Conservation (phyloP, 768 basidiomycete genomes). For the Pholiota conissans region DNA sequence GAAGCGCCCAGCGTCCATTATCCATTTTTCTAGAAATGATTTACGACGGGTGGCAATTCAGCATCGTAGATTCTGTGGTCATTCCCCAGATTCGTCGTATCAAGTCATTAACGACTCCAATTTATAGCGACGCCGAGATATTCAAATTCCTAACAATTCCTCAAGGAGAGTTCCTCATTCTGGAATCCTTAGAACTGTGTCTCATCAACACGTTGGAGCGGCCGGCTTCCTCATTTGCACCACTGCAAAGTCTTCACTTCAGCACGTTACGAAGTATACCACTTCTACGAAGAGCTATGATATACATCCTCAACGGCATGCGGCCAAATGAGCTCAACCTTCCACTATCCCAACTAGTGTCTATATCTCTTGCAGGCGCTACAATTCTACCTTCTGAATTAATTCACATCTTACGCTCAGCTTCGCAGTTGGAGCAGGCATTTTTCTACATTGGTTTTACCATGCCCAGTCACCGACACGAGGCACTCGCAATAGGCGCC, state of each 20-base stretch:
- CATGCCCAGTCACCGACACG: background rate
- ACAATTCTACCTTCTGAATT: background rate
- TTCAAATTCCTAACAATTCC: background rate
- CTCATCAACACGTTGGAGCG: background rate
- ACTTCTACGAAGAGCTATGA: background rate
- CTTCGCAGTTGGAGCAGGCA: background rate
- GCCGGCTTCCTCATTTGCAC: background rate
- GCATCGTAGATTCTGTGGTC: background rate
- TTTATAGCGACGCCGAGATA: background rate
- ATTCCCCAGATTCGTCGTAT: background rate
- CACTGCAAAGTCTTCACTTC: background rate
- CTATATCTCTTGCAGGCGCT: background rate
- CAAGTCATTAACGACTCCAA: background rate
- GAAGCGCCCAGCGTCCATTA: background rate
- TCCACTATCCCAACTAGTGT: background rate
- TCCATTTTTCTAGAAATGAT: background rate
- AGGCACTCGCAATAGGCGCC: background rate
- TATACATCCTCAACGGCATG: background rate
- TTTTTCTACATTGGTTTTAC: background rate
- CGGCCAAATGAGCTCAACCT: background rate
- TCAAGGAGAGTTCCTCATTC: background rate
- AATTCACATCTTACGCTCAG: background rate
- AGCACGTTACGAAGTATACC: background rate
- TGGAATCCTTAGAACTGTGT: background rate
- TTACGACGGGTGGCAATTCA: background rate